These are phyloP conservation scores for Uronychia setigera DNA, from an alignment of 73 alveolate genomes.

Conservation along the genomic window DNA sequence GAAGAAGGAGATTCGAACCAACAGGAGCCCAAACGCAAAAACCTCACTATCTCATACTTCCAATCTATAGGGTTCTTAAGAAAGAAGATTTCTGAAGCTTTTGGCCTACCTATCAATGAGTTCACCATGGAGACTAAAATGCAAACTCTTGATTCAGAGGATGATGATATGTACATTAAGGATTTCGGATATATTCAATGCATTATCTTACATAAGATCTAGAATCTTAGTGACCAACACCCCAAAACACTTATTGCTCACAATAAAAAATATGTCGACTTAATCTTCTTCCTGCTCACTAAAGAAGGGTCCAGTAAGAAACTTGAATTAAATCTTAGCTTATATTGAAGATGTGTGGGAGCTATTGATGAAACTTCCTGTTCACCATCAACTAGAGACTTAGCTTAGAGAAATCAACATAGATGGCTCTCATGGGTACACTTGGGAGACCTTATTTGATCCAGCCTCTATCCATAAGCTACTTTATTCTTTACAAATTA, in stretches of 20 bases:
- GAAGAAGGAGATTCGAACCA: neutral
- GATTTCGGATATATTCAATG: conserved; percentile 25
- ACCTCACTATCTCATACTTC: conserved; percentile 16
- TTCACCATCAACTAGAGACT: conserved; percentile 37
- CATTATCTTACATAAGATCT: conserved; percentile 13
- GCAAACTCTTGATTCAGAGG: conserved; percentile 49
- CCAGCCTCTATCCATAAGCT: conserved; percentile 52
- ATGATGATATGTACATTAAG: conserved; percentile 54
- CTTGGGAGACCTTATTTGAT: conserved; percentile 56
- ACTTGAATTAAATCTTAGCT: neutral
- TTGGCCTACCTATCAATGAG: conserved; percentile 46
- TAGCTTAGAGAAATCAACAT: conserved; percentile 37
- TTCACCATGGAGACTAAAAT: conserved; percentile 31
- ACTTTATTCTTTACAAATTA: conserved; percentile 56
- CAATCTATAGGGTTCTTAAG: conserved; percentile 51
- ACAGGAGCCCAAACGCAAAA: neutral
- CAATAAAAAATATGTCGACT: conserved; percentile 41
- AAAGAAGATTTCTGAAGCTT: conserved; percentile 54
- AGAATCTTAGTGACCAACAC: conserved; percentile 27
- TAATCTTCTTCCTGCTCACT: conserved; percentile 36
- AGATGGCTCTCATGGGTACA: conserved; percentile 12
- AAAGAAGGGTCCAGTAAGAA: conserved; percentile 12
- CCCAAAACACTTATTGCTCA: conserved; percentile 54
- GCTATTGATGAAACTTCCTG: conserved; percentile 63
- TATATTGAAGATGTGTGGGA: conserved; percentile 72